Percentiles rank a stretch among this genome's conserved stretches.
Evolutionary conservation across 176 grass and related monocot genomes (phyloP).

Genomic region (Eleusine coracana): DNA sequence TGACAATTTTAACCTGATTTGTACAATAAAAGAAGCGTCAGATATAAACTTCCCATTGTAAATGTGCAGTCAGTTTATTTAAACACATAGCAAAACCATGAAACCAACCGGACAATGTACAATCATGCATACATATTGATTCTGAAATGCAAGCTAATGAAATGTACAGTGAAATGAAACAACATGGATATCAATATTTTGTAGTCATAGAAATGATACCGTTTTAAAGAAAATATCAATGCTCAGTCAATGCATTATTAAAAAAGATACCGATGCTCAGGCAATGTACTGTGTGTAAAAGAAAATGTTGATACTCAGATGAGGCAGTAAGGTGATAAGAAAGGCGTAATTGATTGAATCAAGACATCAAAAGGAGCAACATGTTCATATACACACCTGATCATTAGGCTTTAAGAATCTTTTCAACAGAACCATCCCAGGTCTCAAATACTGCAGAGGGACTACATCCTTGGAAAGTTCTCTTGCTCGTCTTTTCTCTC

Average conservation of each 20-base stretch:
- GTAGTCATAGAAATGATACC: not conserved
- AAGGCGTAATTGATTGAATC: not conserved
- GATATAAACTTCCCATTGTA: not conserved
- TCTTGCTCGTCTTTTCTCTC: constrained; percentile 28
- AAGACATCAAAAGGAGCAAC: not conserved
- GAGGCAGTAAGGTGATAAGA: not conserved
- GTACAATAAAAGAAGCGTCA: not conserved
- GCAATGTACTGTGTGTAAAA: no score
- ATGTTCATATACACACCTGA: constrained; percentile 36
- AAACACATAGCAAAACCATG: not conserved
- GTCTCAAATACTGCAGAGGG: constrained; percentile 20
- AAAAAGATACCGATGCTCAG: not conserved
- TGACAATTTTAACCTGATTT: constrained; percentile 59
- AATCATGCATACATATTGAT: not conserved
- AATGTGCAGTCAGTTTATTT: not conserved
- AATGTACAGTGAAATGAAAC: not conserved
- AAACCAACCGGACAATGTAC: not conserved
- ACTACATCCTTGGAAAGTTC: constrained; percentile 21
- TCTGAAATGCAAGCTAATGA: not conserved
- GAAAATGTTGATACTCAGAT: no score
- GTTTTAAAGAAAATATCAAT: not conserved
- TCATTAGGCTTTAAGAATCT: constrained; percentile 43
- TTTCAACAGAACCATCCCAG: constrained; percentile 65
- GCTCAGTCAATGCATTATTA: not conserved
- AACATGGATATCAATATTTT: not conserved